Conservation (phyloP, 805 yeast genomes). For the Lachancea quebecensis region DNA sequence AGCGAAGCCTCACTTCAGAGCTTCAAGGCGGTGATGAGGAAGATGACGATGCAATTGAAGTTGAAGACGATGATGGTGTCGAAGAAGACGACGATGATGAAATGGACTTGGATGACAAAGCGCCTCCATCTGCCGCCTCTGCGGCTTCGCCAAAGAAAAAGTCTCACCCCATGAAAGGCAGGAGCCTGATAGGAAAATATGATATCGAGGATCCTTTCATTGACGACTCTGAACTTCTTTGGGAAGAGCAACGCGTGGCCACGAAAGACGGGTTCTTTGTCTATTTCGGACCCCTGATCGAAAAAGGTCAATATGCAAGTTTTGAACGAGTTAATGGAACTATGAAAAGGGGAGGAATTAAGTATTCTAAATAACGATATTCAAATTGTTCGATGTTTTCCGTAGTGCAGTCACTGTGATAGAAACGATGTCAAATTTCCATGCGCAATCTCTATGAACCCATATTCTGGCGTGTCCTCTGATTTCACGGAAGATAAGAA, state of each 20-base stretch:
- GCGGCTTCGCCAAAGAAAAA: conserved; percentile 24
- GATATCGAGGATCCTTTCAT: conserved; percentile 93
- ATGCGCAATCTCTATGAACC: conserved; percentile 26
- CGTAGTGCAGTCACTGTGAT: background rate
- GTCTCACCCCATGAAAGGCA: conserved; percentile 41
- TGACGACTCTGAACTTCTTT: conserved; percentile 84
- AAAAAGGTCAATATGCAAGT: conserved; percentile 44
- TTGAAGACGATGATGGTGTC: conserved; percentile 19
- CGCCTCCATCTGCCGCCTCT: conserved; percentile 16
- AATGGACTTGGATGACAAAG: conserved; percentile 13
- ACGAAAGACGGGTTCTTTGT: conserved; percentile 95
- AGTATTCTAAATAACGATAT: conserved; percentile 20
- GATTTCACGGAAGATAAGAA: conserved; percentile 17
- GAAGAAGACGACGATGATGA: conserved; percentile 25
- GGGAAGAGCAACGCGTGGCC: conserved; percentile 90
- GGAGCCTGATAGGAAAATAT: conserved; percentile 81
- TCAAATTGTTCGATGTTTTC: background rate
- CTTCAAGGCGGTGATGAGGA: conserved; percentile 14
- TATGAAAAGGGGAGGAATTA: conserved; percentile 33
- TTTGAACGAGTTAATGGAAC: conserved; percentile 42
- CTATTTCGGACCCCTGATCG: conserved; percentile 84
- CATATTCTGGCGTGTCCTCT: conserved; percentile 19
- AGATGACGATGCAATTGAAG: conserved; percentile 9
- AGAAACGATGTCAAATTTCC: conserved; percentile 15
- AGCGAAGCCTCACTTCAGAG: conserved; percentile 19